Evolutionary conservation across 2,329 filamentous ascomycete genomes (phyloP).

Genomic region (Diaporthe longicolla): DNA sequence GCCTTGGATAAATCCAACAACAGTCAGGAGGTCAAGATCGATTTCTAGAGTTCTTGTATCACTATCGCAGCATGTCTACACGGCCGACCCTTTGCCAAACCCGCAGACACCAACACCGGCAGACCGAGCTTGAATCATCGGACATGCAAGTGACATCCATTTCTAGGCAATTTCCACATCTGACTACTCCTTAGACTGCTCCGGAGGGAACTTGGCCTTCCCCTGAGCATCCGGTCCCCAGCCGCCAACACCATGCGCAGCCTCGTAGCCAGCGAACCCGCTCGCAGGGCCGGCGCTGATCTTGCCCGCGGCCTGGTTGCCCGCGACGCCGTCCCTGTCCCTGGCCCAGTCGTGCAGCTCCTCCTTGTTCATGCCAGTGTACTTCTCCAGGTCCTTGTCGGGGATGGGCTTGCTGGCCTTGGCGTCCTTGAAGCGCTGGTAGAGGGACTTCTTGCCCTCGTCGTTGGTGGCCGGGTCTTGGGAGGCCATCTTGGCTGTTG

Average conservation of each 20-base stretch:
- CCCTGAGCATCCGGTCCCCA: constrained; percentile 38
- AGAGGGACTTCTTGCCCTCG: constrained; percentile 43
- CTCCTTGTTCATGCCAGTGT: constrained; percentile 40
- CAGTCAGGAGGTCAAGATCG: too few species aligned
- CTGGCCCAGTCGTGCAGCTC: constrained; percentile 37
- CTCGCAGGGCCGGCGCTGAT: constrained; percentile 36
- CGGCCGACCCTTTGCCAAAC: too few species aligned
- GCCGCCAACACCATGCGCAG: constrained; percentile 39
- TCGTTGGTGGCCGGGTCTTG: background rate
- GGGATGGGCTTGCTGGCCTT: constrained; percentile 46
- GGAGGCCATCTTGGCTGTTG: background rate
- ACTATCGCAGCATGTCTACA: too few species aligned
- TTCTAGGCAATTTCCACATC: background rate
- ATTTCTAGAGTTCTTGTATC: too few species aligned
- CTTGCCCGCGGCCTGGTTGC: constrained; percentile 39
- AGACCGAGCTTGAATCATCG: background rate
- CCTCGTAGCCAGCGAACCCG: constrained; percentile 37
- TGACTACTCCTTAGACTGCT: background rate
- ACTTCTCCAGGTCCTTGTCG: constrained; percentile 42
- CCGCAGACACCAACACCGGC: too few species aligned
- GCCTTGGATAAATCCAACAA: too few species aligned
- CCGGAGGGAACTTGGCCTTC: constrained; percentile 25
- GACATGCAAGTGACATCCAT: too few species aligned
- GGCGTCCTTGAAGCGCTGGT: constrained; percentile 46
- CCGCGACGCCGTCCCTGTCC: constrained; percentile 36